phyloP scores from a whole-genome alignment of 805 yeast species.

The Maudiozyma turicensis region DNA sequence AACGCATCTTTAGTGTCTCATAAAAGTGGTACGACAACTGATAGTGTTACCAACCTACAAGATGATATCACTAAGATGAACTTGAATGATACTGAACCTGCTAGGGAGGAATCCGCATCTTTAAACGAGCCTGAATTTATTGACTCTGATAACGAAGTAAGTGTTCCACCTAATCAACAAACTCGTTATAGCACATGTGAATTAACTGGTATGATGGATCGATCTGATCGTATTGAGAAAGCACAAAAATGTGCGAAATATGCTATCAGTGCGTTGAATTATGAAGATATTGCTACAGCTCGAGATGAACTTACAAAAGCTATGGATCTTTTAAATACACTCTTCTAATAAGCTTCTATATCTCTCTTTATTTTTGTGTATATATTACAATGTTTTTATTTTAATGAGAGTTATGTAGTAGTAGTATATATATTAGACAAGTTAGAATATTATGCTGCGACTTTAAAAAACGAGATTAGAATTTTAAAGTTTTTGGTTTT shows the following conservation, averaged over 20 bases:
- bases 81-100: not conserved
- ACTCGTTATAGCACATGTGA: slow-evolving; percentile 15
- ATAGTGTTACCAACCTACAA: too few relatives aligned
- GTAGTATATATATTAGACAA: too few relatives aligned
- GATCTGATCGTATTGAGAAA: slow-evolving; percentile 45
- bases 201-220: slow-evolving; percentile 41
- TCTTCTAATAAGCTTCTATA: not conserved
- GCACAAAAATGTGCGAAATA: slow-evolving; percentile 65
- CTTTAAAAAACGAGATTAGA: slow-evolving; percentile 29
- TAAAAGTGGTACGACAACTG: too few relatives aligned
- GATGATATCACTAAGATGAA: not conserved
- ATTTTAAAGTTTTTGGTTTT: slow-evolving; percentile 74
- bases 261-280: slow-evolving; percentile 70
- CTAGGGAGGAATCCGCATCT: not conserved
- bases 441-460: not conserved
- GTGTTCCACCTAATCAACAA: not conserved
- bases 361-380: not conserved
- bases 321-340: slow-evolving; percentile 31
- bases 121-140: not conserved
- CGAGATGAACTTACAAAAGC: slow-evolving; percentile 50
- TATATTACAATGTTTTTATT: not conserved
- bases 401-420: too few relatives aligned
- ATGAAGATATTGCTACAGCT: slow-evolving; percentile 65
- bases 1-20: not conserved
- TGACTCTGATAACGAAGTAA: not conserved